Conservation (phyloP, 2,329 filamentous ascomycete species). For the Colletotrichum sp. region DNA sequence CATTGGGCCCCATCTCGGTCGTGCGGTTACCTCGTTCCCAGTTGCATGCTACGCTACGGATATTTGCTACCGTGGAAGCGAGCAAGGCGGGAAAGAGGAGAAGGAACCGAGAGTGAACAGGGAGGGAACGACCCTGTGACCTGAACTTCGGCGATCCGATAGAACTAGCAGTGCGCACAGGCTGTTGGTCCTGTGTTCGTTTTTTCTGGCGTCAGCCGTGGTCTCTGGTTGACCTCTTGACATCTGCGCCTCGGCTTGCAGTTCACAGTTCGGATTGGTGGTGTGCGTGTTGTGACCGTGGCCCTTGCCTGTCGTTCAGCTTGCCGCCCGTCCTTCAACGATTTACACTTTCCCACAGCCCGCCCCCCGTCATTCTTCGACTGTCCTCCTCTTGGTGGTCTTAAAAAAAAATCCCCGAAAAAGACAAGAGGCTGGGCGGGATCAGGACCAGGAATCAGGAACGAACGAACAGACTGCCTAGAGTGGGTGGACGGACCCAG, state of each 20-base stretch:
- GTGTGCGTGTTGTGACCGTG: not conserved
- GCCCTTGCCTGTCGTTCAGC: not conserved
- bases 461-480: not conserved
- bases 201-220: not conserved
- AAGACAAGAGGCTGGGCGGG: not conserved
- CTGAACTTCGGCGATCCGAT: not conserved
- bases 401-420: not conserved
- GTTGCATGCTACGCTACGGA: not conserved
- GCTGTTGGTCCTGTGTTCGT: not conserved
- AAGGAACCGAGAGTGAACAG: not conserved
- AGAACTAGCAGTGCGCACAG: not conserved
- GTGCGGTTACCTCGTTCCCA: conserved; percentile 2
- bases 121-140: not conserved
- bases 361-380: not conserved
- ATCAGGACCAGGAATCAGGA: not conserved
- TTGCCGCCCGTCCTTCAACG: not conserved
- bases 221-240: not conserved
- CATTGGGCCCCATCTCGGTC: not conserved
- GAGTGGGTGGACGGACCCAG: not conserved
- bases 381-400: not conserved
- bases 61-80: not conserved
- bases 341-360: not conserved
- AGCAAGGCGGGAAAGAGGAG: not conserved
- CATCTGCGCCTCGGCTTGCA: not conserved
- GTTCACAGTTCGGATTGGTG: not conserved